Base-by-base conservation (phyloP, 768 basidiomycete genomes). In the Kwoniella shandongensis region DNA sequence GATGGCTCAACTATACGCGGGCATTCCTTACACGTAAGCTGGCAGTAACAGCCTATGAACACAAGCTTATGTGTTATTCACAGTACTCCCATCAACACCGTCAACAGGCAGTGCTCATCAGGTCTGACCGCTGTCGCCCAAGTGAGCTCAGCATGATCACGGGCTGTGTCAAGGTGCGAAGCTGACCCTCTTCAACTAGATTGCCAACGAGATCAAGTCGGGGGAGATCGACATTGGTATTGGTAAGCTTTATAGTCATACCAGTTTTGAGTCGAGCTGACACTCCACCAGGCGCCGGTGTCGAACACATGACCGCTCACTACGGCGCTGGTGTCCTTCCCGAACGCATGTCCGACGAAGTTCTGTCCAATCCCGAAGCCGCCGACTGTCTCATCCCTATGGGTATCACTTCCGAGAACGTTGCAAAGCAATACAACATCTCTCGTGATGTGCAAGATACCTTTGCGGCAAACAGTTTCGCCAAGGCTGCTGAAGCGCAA, bases 61-160 rank as follows among this genome's bases (percentile, higher is more conserved):
- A 32, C 32, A 6, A 13, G 32, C 8, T n/a, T n/a, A n/a, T n/a
- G n/a, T n/a, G n/a, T n/a, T n/a, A n/a, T 8, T 8, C 40, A 42
- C 38, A 78, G 76, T 23, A 86, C 91, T 13, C 88, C 93, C n/a
- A 82, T 97, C 61, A 88, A 88, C 20, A 87, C 88, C 11, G 85
- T 97, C 51, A 99, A 99, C 77, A 81, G 94, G 54, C 83, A 98
- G 47, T 99, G 94, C 77, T 89, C 91, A 1, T 93, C 91, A 0
- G 92, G 93, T 22, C 81, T 98, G 46, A 90, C 93, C 83, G 87
- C 94, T n/a, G 86, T 98, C 60, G 85, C 89, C 57, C 78, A 81
- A 71, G 66, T 71, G 40, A 45, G 69, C 22, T 40, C 2, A 1
- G 12, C 32, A 55, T 17, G 11, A 7, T 20, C 2, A 39, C 20